A percentile compares a stretch with the other conserved stretches of the same genome.
These are phyloP conservation scores for Colletotrichum tabaci DNA, from an alignment of 2,329 filamentous ascomycete species.

Conservation along the genomic window DNA sequence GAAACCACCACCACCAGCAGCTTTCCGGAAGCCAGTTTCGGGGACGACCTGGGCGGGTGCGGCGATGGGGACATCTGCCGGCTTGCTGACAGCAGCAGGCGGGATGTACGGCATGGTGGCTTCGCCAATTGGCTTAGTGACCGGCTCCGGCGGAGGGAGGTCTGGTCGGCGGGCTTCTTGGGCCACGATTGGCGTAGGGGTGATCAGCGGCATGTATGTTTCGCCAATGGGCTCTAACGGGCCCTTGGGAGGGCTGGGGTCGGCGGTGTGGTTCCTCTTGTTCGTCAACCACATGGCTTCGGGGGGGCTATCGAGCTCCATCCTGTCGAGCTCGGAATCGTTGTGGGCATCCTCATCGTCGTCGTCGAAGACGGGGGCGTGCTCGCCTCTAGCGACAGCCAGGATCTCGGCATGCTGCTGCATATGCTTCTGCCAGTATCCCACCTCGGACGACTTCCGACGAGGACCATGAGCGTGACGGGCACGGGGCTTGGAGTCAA, in stretches of 20 bases:
- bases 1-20: constrained; percentile 53
- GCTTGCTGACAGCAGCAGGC: constrained; percentile 15
- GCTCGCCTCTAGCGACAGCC: constrained; percentile 60
- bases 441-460: constrained; percentile 74
- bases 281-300: constrained; percentile 60
- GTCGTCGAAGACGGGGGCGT: constrained; percentile 45
- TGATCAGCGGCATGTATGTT: constrained; percentile 40
- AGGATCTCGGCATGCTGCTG: constrained; percentile 80
- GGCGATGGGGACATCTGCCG: constrained; percentile 43
- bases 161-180: constrained; percentile 26
- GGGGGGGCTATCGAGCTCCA: constrained; percentile 57
- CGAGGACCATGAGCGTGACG: constrained; percentile 53
- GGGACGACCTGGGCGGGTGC: constrained; percentile 53
- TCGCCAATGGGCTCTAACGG: constrained; percentile 40
- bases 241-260: constrained; percentile 8
- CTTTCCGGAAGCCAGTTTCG: constrained; percentile 59
- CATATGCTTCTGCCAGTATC: constrained; percentile 87
- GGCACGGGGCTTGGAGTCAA: constrained; percentile 43
- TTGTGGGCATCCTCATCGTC: constrained; percentile 43
- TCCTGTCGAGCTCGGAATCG: constrained; percentile 60
- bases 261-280: constrained; percentile 45
- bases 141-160: constrained; percentile 26
- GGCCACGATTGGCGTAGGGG: constrained; percentile 14
- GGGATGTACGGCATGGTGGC: constrained; percentile 31
- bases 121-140: constrained; percentile 28